Conservation (phyloP, 2,329 filamentous ascomycete genomes). For the Seiridium cupressi region DNA sequence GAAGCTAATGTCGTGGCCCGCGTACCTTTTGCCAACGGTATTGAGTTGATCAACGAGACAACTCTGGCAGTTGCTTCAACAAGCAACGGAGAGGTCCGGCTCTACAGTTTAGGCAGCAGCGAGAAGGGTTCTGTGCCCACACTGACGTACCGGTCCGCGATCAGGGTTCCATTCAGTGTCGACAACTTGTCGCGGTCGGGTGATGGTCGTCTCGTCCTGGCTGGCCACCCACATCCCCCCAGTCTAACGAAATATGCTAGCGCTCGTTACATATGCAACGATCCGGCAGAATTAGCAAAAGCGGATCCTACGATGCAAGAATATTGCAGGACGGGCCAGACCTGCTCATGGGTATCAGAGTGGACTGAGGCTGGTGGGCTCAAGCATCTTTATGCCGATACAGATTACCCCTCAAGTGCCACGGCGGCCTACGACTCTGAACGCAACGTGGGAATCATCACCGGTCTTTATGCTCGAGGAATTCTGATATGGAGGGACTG, state of each 20-base stretch:
- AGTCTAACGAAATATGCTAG: conserved; percentile 28
- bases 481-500: conserved; percentile 15
- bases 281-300: conserved; percentile 18
- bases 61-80: conserved; percentile 37
- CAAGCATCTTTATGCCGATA: conserved; percentile 27
- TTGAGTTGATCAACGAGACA: conserved; percentile 35
- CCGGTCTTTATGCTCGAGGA: conserved; percentile 32
- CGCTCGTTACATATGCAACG: conserved; percentile 33
- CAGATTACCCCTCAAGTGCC: conserved; percentile 28
- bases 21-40: conserved; percentile 39
- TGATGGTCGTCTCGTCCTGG: conserved; percentile 31
- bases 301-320: conserved; percentile 17
- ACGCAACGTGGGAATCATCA: conserved; percentile 27
- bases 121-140: conserved; percentile 3
- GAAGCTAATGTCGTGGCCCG: conserved; percentile 27
- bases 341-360: conserved; percentile 25
- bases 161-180: conserved; percentile 33
- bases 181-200: conserved; percentile 37
- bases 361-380: conserved; percentile 29
- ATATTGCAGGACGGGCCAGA: conserved; percentile 13
- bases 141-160: conserved; percentile 12
- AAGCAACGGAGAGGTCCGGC: conserved; percentile 21
- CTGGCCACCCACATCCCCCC: conserved; percentile 37
- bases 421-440: conserved; percentile 24
- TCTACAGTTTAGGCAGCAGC: conserved; percentile 24